phyloP scores from a whole-genome alignment of 768 basidiomycete species.

The Amanita phalloides region DNA sequence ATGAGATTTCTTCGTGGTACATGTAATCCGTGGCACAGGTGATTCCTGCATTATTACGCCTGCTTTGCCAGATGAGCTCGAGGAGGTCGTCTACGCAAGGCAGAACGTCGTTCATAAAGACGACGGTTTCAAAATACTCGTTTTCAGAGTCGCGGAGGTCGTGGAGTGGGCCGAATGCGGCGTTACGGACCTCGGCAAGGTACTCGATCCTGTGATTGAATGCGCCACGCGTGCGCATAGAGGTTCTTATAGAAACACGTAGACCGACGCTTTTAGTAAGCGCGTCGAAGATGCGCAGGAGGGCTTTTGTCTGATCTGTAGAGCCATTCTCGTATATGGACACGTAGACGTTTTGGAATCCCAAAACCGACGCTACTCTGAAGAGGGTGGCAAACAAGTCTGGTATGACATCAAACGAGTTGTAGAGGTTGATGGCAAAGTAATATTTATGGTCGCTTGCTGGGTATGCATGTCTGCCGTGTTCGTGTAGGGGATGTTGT shows the following conservation, averaged over 20 bases:
- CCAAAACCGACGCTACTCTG: constrained; percentile 82
- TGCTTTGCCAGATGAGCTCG: constrained; percentile 94
- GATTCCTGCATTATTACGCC: constrained; percentile 92
- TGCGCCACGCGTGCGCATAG: constrained; percentile 84
- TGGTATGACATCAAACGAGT: constrained; percentile 97
- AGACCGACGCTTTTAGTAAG: constrained; percentile 84
- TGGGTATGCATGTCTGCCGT: constrained; percentile 25
- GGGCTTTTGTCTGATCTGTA: constrained; percentile 96
- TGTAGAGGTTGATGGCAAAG: constrained; percentile 99
- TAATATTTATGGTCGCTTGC: constrained; percentile 89
- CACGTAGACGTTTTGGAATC: constrained; percentile 96
- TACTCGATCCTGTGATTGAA: constrained; percentile 99
- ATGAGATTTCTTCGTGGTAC: constrained; percentile 91
- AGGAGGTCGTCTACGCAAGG: constrained; percentile 97
- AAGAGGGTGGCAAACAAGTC: constrained; percentile 97
- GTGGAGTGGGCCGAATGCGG: constrained; percentile 90
- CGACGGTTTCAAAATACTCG: constrained; percentile 91
- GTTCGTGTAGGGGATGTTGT: constrained; percentile 26
- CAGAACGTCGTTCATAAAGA: constrained; percentile 99
- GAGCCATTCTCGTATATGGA: constrained; percentile 99
- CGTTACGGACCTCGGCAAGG: constrained; percentile 99
- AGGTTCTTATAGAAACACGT: constrained; percentile 88
- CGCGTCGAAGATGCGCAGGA: constrained; percentile 91
- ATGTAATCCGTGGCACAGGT: constrained; percentile 99
- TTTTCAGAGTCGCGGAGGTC: constrained; percentile 86